Conservation (phyloP, 257 asterid species). For the Solanum gracilifrons region DNA sequence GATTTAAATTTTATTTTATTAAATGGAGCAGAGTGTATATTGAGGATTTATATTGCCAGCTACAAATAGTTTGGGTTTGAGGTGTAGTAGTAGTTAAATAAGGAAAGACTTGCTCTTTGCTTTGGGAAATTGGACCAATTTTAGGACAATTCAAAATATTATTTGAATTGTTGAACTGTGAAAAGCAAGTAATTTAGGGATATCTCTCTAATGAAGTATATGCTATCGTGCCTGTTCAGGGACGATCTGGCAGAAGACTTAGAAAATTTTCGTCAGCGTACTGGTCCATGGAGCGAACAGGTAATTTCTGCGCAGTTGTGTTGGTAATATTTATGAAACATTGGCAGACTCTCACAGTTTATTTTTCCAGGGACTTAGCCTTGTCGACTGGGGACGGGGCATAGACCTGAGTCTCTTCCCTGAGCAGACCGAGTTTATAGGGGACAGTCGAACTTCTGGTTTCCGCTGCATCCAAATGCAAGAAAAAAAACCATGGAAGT, state of each 20-base stretch:
- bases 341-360: constrained; percentile 2
- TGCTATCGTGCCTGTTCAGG: constrained; percentile 21
- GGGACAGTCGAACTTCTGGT: constrained; percentile 89
- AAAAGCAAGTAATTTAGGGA: not conserved
- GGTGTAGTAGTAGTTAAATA: not conserved
- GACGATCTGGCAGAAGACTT: constrained; percentile 52
- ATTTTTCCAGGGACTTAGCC: constrained; percentile 76
- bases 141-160: not conserved
- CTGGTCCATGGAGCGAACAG: constrained; percentile 87
- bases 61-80: not conserved
- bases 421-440: constrained; percentile 47
- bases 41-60: not conserved
- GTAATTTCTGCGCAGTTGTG: constrained; percentile 21
- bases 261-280: constrained; percentile 28
- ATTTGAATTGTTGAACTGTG: not conserved
- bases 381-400: constrained; percentile 98
- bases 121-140: not conserved
- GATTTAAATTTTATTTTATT: not conserved
- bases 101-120: not conserved
- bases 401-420: constrained; percentile 74
- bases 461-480: constrained; percentile 95
- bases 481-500: constrained; percentile 84
- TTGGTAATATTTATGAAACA: not conserved
- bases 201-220: not conserved
- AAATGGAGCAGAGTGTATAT: not conserved